Evolutionary conservation across 2,329 filamentous ascomycete species (phyloP).

Genomic region (Pseudogymnoascus sp.): DNA sequence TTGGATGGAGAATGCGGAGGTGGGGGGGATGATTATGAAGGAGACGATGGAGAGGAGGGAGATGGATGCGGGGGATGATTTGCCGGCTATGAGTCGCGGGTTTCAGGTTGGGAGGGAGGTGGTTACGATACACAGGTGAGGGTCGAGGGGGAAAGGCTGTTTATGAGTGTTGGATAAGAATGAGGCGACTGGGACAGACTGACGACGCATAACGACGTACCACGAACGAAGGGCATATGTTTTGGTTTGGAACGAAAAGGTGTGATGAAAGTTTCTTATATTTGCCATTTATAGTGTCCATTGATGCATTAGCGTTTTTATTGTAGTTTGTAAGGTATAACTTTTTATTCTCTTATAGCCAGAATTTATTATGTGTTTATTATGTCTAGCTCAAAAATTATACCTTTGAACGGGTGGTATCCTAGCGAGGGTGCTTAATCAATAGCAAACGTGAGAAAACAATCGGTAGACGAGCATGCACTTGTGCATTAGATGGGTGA

Average conservation of each 20-base stretch:
- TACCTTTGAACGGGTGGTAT: no score
- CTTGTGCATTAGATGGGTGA: no score
- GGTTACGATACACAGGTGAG: not conserved
- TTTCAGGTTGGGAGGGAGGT: not conserved
- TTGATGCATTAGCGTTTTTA: not conserved
- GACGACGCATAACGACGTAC: not conserved
- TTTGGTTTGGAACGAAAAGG: not conserved
- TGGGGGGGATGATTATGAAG: slow-evolving; percentile 38
- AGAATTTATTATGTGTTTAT: not conserved
- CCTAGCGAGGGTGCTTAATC: no score
- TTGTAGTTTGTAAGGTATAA: not conserved
- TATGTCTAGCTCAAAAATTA: no score
- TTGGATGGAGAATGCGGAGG: slow-evolving; percentile 37
- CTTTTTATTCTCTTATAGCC: not conserved
- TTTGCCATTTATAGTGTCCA: not conserved
- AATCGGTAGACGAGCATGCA: no score
- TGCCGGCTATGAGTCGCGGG: slow-evolving; percentile 38
- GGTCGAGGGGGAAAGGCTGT: not conserved
- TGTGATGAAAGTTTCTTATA: not conserved
- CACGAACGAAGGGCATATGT: not conserved
- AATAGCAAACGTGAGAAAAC: no score
- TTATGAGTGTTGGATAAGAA: not conserved
- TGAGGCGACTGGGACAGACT: not conserved
- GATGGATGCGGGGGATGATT: slow-evolving; percentile 29
- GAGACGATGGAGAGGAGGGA: slow-evolving; percentile 39